These are phyloP conservation scores for Citrus hindsii DNA, from an alignment of 345 rosid species.

Conservation along the genomic window DNA sequence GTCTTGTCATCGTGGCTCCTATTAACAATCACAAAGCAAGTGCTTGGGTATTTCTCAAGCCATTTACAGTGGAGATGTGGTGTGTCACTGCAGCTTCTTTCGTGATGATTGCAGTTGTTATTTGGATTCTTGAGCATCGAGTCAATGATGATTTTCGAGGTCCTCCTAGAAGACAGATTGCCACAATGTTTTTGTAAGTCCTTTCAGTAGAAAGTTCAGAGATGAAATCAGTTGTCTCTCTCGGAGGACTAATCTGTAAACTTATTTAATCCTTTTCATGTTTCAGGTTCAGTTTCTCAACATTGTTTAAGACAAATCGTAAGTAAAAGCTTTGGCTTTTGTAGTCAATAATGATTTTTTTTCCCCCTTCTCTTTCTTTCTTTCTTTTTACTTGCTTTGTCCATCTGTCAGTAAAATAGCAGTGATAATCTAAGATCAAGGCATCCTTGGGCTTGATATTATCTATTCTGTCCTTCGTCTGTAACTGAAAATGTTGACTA, in stretches of 20 bases:
- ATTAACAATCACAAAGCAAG: constrained; percentile 23
- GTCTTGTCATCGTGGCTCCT: constrained; percentile 75
- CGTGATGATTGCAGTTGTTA: constrained; percentile 53
- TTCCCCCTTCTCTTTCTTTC: background rate
- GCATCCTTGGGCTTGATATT: background rate
- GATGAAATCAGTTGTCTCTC: background rate
- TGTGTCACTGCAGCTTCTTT: constrained; percentile 44
- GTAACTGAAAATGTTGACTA: background rate
- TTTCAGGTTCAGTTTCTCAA: constrained; percentile 95
- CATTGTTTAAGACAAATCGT: constrained; percentile 80
- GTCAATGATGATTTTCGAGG: constrained; percentile 71
- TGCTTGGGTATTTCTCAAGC: constrained; percentile 76
- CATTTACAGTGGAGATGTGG: constrained; percentile 68
- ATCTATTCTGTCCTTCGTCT: background rate
- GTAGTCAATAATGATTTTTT: background rate
- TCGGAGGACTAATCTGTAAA: constrained; percentile 11
- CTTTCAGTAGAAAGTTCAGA: constrained; percentile 1
- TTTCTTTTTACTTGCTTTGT: background rate
- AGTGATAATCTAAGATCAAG: background rate
- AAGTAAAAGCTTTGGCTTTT: constrained; percentile 26
- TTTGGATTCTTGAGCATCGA: constrained; percentile 87
- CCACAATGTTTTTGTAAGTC: constrained; percentile 61
- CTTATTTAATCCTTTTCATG: background rate
- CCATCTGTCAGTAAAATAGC: background rate
- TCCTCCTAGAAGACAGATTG: constrained; percentile 52